Base-by-base conservation (phyloP, 1,284 basidiomycete species). In the Trichosporon sp. region DNA sequence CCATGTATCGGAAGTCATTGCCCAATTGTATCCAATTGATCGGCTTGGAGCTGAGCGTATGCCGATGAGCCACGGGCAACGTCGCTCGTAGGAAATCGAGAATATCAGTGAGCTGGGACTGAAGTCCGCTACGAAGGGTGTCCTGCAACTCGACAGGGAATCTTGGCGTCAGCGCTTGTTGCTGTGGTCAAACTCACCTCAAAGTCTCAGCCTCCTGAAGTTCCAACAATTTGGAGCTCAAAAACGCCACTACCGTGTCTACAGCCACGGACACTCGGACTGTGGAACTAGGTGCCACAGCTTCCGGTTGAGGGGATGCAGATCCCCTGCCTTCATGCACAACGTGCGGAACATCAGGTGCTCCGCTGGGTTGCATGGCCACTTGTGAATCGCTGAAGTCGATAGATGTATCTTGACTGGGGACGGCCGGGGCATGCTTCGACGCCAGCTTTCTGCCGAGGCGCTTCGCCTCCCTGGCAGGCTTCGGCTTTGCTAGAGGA, bases 1-100 rank as follows among this genome's bases (percentile, higher is more conserved):
- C 78, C 13, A 97, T 81, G 76, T 89, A 93, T 27, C 85, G 75
- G 70, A 89, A 92, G 69, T 96, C 91, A 77, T 98, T 98, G 25
- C 90, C 87, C 74, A 91, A 90, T 59, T 89, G 86, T 84, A 97
- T 88, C 1, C 86, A 83, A 29, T 85, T 80, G 14, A 86, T 85
- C 4, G 88, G 83, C 0, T 85, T 84, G 34, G 84, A 80, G 14
- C 80, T 73, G 37, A 92, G 79, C 27, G 84, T 81, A 23, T 81
- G 73, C 84, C 83, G 7, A 89, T 85, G n/a, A 91, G 91, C 76
- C 90, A 88, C 32, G 95, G 80, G 0, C 89, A 91, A 44, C 89
- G 86, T 61, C 1, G 64, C 66, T 4, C 66, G 64, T 6, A 68
- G 33, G 11, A 68, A 60, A 21, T 65, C 63, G 9, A 63, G 27